Evolutionary conservation across 31 red algal genomes (phyloP).

Genomic region (Porphyra umbilicalis): DNA sequence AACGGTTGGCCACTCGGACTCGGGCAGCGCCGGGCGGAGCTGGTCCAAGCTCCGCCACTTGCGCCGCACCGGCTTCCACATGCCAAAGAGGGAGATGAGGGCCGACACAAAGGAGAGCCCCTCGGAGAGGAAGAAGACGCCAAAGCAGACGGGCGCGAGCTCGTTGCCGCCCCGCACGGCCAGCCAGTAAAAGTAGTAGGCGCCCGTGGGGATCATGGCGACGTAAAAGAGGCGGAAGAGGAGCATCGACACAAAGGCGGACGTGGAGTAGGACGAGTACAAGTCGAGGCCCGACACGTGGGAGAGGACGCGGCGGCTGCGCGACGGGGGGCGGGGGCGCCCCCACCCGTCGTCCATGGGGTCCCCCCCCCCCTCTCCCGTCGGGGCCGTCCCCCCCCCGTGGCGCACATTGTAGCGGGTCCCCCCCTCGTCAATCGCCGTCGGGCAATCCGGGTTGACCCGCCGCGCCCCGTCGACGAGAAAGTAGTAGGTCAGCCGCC

Average conservation of each 20-base stretch:
- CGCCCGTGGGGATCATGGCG: constrained; percentile 46
- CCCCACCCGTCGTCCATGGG: background rate
- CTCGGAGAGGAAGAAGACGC: constrained; percentile 43
- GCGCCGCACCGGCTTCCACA: constrained; percentile 61
- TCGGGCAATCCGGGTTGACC: constrained; percentile 24
- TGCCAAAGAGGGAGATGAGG: constrained; percentile 51
- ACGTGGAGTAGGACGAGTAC: constrained; percentile 41
- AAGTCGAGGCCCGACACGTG: constrained; percentile 64
- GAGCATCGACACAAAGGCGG: constrained; percentile 46
- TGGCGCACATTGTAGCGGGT: constrained; percentile 54
- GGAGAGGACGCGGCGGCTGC: constrained; percentile 39
- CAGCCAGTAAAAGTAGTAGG: constrained; percentile 76
- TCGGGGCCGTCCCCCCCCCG: background rate
- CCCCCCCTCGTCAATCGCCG: constrained; percentile 30
- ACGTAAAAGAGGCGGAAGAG: constrained; percentile 66
- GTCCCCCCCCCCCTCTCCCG: background rate
- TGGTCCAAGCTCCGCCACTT: constrained; percentile 59
- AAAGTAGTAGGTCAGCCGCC: constrained; percentile 49
- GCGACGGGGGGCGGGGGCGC: constrained; percentile 6
- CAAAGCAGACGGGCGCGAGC: constrained; percentile 28
- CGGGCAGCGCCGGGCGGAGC: constrained; percentile 51
- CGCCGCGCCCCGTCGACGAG: constrained; percentile 38
- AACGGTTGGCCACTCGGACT: constrained; percentile 58
- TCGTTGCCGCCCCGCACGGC: constrained; percentile 37
- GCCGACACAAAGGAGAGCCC: constrained; percentile 42